Conservation (phyloP, 371 early-diverging fungal species). For the Rhizopus arrhizus region DNA sequence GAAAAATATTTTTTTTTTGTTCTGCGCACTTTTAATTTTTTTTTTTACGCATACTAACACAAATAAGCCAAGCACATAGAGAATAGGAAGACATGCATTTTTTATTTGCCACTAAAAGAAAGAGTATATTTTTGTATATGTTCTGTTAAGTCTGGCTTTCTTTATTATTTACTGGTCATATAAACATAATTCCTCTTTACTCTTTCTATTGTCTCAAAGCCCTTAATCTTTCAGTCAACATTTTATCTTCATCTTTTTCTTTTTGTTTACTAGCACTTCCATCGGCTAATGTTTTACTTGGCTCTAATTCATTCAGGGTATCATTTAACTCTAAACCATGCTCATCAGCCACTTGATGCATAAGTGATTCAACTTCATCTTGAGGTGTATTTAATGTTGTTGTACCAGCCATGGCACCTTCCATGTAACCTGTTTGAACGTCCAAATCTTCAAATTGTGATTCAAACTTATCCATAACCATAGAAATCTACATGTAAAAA, state of each 20-base stretch:
- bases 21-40: conserved; percentile 5
- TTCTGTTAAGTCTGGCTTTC: too few relatives aligned
- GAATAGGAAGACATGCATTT: neutral
- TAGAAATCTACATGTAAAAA: conserved; percentile 64
- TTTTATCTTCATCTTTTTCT: conserved; percentile 34
- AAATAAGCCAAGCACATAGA: neutral
- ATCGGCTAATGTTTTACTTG: conserved; percentile 34
- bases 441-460: conserved; percentile 92
- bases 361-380: conserved; percentile 85
- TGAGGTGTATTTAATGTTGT: conserved; percentile 83
- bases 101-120: too few relatives aligned
- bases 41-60: neutral
- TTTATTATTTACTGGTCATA: too few relatives aligned
- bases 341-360: conserved; percentile 95
- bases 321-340: conserved; percentile 85
- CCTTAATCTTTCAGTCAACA: conserved; percentile 38
- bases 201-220: conserved; percentile 36
- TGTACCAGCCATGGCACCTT: conserved; percentile 85
- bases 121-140: too few relatives aligned
- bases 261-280: conserved; percentile 27
- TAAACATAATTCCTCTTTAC: neutral
- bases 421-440: conserved; percentile 92
- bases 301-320: conserved; percentile 56
- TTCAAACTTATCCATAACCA: conserved; percentile 96
- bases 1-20: conserved; percentile 2